Evolutionary conservation across 2,329 filamentous ascomycete species (phyloP).

Genomic region (Zymoseptoria tritici): DNA sequence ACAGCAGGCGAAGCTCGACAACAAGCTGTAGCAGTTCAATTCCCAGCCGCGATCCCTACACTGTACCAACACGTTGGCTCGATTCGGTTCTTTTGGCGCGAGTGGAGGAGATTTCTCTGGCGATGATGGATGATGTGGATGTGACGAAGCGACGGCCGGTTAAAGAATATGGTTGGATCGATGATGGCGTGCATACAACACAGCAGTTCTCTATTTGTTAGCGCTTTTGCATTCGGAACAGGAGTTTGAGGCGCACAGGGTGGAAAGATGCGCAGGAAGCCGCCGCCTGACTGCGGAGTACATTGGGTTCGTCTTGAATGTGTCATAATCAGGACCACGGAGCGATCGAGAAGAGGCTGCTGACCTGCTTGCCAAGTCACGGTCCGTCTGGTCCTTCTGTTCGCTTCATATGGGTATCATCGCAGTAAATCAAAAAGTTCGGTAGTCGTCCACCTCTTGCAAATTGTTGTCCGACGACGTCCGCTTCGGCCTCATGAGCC

Average conservation of each 20-base stretch:
- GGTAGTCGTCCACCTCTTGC: background rate
- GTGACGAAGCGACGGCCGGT: slow-evolving; percentile 1
- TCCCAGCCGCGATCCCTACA: slow-evolving; percentile 1
- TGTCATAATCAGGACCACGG: background rate
- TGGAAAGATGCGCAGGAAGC: background rate
- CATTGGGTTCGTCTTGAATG: background rate
- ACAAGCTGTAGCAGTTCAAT: background rate
- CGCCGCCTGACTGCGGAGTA: background rate
- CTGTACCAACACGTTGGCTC: slow-evolving; percentile 9
- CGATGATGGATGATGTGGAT: background rate
- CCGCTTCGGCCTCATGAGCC: background rate
- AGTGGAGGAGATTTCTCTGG: slow-evolving; percentile 7
- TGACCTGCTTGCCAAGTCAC: background rate
- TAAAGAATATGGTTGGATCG: background rate
- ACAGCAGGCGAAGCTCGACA: background rate
- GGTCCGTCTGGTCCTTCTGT: background rate
- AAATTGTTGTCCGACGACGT: background rate
- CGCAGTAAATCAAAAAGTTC: background rate
- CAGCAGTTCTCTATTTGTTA: background rate
- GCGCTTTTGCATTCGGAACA: background rate
- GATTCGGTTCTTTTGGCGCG: slow-evolving; percentile 9
- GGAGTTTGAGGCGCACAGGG: background rate
- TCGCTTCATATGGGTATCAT: background rate
- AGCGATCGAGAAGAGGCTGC: background rate
- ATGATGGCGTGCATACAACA: slow-evolving; percentile 1